Percentiles rank a stretch among this genome's conserved stretches.
phyloP scores from a whole-genome alignment of 371 early-diverging fungal genomes.

The Apophysomyces elegans region DNA sequence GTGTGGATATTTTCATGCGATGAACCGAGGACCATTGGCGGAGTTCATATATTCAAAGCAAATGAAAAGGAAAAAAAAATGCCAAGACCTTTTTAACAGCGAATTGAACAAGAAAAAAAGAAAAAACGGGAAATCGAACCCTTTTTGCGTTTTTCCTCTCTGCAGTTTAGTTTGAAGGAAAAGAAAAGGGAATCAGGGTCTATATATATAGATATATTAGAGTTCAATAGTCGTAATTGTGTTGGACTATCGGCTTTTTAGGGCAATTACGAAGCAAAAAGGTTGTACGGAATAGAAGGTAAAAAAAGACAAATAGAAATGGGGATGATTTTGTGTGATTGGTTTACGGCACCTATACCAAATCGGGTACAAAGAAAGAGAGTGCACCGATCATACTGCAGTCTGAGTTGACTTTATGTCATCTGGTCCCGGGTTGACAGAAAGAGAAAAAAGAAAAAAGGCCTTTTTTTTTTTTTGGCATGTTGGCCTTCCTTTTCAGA shows the following conservation, averaged over 20 bases:
- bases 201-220: not conserved
- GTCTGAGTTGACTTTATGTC: constrained; percentile 2
- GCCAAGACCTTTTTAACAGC: not conserved
- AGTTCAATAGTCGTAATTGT: not conserved
- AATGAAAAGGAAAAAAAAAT: not conserved
- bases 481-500: not conserved
- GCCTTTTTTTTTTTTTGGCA: not conserved
- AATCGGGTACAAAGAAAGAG: not conserved
- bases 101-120: not conserved
- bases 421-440: constrained; percentile 8
- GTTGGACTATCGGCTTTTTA: not conserved
- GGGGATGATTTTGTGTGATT: not conserved
- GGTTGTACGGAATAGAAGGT: too few species aligned
- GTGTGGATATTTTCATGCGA: not conserved
- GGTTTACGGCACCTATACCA: not conserved
- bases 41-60: too few species aligned
- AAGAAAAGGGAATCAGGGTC: too few species aligned
- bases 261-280: not conserved
- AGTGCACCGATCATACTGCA: constrained; percentile 11
- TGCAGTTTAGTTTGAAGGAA: not conserved
- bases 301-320: too few species aligned
- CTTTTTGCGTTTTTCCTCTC: not conserved
- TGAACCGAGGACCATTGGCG: not conserved
- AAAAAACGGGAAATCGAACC: not conserved
- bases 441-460: not conserved